Percentiles rank a stretch among this genome's conserved stretches.
phyloP scores from a whole-genome alignment of 495 filamentous ascomycete species.

The Niebla homalea region DNA sequence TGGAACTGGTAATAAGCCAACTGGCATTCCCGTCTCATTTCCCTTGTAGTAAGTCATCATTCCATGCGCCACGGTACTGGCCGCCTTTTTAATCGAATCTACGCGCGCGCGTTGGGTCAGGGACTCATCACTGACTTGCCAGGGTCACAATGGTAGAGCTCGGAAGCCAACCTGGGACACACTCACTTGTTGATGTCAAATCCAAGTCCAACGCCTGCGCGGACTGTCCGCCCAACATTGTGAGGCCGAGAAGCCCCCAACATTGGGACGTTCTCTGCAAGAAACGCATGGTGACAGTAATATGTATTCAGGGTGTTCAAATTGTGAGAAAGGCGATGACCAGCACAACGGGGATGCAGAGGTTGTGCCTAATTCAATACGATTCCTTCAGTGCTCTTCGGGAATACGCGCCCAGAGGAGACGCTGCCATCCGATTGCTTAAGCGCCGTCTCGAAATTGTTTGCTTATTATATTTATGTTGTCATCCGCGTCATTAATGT shows the following conservation, averaged over 20 bases:
- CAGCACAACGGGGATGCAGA: too few species aligned
- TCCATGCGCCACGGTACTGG: slow-evolving; percentile 43
- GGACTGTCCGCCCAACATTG: slow-evolving; percentile 5
- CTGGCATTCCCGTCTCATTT: slow-evolving; percentile 46
- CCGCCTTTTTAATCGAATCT: slow-evolving; percentile 56
- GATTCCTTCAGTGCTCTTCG: too few species aligned
- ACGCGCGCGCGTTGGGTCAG: background rate
- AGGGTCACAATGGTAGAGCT: background rate
- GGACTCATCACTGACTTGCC: background rate
- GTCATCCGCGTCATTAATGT: background rate
- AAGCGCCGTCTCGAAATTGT: background rate
- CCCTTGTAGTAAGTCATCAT: slow-evolving; percentile 61
- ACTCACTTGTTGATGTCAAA: slow-evolving; percentile 12
- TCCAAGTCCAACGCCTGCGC: slow-evolving; percentile 13
- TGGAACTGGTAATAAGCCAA: slow-evolving; percentile 42
- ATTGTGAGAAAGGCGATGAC: background rate
- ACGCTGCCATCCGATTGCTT: slow-evolving; percentile 13
- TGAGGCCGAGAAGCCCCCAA: slow-evolving; percentile 5
- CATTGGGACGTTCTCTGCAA: background rate
- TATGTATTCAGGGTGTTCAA: background rate
- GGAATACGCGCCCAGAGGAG: background rate
- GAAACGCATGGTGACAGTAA: slow-evolving; percentile 5
- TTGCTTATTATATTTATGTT: background rate
- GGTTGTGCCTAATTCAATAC: too few species aligned
- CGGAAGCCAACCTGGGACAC: background rate